These are phyloP conservation scores for Xanthoconium separans DNA, from an alignment of 1,284 basidiomycete genomes.

Conservation along the genomic window DNA sequence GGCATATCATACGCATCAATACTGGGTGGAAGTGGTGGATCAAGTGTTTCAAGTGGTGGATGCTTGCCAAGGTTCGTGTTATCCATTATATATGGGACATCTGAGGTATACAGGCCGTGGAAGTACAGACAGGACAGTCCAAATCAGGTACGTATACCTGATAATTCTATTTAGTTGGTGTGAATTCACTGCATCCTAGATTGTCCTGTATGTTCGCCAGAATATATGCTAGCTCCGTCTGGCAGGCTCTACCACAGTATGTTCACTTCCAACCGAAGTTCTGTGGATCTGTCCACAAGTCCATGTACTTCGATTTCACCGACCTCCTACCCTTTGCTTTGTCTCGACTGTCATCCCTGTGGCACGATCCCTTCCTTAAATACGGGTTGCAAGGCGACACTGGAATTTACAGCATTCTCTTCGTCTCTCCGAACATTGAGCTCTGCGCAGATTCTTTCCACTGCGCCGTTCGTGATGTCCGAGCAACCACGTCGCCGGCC, in stretches of 20 bases:
- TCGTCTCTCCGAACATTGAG: conserved; percentile 20
- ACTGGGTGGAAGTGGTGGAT: conserved; percentile 33
- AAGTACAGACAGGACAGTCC: conserved; percentile 8
- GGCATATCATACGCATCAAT: conserved; percentile 21
- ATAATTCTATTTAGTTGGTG: not conserved
- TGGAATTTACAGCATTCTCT: conserved; percentile 34
- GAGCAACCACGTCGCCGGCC: conserved; percentile 17
- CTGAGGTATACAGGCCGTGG: not conserved
- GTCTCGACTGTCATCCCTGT: conserved; percentile 24
- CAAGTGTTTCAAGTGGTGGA: conserved; percentile 24
- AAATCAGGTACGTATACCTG: conserved; percentile 24
- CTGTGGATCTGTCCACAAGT: not conserved
- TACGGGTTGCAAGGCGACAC: conserved; percentile 10
- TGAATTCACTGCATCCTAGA: not conserved
- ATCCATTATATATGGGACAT: not conserved
- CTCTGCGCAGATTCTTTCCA: conserved; percentile 22
- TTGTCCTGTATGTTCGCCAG: not conserved
- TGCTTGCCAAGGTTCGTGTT: conserved; percentile 26
- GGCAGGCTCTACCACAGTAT: conserved; percentile 2
- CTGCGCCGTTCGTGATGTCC: conserved; percentile 28
- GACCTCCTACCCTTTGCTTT: conserved; percentile 9
- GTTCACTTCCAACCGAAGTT: not conserved
- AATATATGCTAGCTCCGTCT: not conserved
- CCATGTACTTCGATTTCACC: conserved; percentile 6
- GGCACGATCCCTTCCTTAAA: conserved; percentile 6